Evolutionary conservation across 768 basidiomycete genomes (phyloP).

Genomic region (Chalciporus piperatus): DNA sequence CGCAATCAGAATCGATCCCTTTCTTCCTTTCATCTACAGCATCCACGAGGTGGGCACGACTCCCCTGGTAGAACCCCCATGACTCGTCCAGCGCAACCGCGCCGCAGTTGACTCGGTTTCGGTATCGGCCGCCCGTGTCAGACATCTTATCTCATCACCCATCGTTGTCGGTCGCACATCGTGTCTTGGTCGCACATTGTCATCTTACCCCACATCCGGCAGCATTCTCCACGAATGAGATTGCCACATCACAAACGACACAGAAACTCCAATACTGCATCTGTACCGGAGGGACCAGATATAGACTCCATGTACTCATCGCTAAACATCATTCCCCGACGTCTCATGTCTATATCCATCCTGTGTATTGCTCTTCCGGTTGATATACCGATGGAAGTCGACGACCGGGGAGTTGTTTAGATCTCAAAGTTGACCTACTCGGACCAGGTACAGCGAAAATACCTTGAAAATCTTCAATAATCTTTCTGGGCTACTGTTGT

Average conservation of each 20-base stretch:
- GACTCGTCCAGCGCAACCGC: slow-evolving; percentile 2
- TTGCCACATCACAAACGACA: background rate
- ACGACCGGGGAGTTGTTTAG: slow-evolving; percentile 5
- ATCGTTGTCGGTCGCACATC: background rate
- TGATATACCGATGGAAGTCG: no score
- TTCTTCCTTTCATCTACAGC: background rate
- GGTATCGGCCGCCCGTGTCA: slow-evolving; percentile 2
- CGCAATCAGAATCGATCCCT: slow-evolving; percentile 24
- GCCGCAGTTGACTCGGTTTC: slow-evolving; percentile 15
- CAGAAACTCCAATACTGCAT: no score
- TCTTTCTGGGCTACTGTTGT: no score
- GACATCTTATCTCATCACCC: slow-evolving; percentile 15
- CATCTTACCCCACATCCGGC: no score
- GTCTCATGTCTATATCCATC: background rate
- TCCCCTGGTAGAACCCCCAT: background rate
- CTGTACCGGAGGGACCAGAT: background rate
- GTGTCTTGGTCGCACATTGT: no score
- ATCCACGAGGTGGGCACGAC: slow-evolving; percentile 3
- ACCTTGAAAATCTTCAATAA: no score
- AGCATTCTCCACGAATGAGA: no score
- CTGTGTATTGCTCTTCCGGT: slow-evolving; percentile 4
- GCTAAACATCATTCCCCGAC: slow-evolving; percentile 17
- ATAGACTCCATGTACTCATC: background rate
- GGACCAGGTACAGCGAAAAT: no score
- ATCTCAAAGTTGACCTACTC: no score